phyloP scores from a whole-genome alignment of 2,329 filamentous ascomycete genomes.

The Exophiala alcalophila region DNA sequence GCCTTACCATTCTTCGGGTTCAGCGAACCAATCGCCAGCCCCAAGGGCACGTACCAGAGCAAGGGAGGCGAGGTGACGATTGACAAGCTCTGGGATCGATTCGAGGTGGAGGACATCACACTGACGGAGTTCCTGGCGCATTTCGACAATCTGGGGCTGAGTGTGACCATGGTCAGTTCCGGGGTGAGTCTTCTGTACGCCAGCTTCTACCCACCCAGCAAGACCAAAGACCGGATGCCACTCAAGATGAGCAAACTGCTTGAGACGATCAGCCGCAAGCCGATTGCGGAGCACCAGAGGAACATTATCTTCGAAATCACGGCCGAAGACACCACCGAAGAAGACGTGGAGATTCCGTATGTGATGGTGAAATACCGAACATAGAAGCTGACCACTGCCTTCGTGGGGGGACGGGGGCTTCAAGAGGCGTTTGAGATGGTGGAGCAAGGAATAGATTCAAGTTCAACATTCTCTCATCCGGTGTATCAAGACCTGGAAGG shows the following conservation, averaged over 20 bases:
- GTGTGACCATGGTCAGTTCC: slow-evolving; percentile 91
- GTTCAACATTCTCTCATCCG: too few species aligned
- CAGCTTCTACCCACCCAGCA: slow-evolving; percentile 80
- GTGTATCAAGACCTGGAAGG: too few species aligned
- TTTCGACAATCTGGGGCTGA: slow-evolving; percentile 77
- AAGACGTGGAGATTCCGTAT: slow-evolving; percentile 96
- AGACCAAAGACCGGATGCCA: slow-evolving; percentile 75
- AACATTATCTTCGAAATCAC: slow-evolving; percentile 97
- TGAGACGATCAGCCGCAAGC: slow-evolving; percentile 86
- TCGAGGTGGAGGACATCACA: slow-evolving; percentile 78
- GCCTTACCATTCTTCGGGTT: slow-evolving; percentile 97
- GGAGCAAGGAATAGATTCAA: too few species aligned
- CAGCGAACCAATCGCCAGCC: slow-evolving; percentile 91
- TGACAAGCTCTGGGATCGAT: slow-evolving; percentile 97
- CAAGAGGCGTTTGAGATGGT: not conserved
- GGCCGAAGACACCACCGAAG: slow-evolving; percentile 79
- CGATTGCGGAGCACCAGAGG: slow-evolving; percentile 85
- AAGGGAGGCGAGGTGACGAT: slow-evolving; percentile 75
- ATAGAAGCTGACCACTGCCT: too few species aligned
- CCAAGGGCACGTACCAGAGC: slow-evolving; percentile 85
- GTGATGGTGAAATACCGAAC: slow-evolving; percentile 73
- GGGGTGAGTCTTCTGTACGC: slow-evolving; percentile 93
- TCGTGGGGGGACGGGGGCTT: too few species aligned
- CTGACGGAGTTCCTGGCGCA: slow-evolving; percentile 77
- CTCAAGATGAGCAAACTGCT: slow-evolving; percentile 88